A percentile compares a stretch with the other conserved stretches of the same genome.
Evolutionary conservation across 257 asterid species (phyloP).

Genomic region (Sherardia arvensis): DNA sequence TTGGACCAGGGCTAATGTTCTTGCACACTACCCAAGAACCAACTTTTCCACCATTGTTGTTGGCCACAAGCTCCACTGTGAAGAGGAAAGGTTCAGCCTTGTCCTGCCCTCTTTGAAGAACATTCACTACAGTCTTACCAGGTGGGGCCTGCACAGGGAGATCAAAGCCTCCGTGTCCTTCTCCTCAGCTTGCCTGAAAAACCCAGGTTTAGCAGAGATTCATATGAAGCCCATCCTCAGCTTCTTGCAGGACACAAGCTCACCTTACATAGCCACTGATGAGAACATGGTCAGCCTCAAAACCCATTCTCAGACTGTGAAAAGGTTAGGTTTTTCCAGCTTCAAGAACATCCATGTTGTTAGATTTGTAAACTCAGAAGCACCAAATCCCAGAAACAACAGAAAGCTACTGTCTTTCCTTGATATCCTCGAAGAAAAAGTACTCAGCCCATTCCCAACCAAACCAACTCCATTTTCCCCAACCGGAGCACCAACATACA

Average conservation of each 20-base stretch:
- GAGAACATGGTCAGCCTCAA: constrained; percentile 17
- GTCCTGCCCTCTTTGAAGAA: constrained; percentile 55
- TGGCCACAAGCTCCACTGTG: constrained; percentile 45
- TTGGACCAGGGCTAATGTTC: constrained; percentile 57
- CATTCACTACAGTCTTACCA: constrained; percentile 68
- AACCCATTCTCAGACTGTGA: constrained; percentile 29
- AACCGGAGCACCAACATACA: constrained; percentile 18
- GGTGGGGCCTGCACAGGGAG: constrained; percentile 78
- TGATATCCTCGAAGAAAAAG: constrained; percentile 23
- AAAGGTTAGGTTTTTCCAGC: constrained; percentile 27
- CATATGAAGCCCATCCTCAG: constrained; percentile 40
- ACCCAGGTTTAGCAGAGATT: constrained; percentile 23
- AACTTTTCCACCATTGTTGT: constrained; percentile 50
- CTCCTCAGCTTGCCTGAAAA: constrained; percentile 47
- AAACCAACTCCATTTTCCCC: constrained; percentile 48
- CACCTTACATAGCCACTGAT: constrained; percentile 40
- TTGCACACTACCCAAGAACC: constrained; percentile 55
- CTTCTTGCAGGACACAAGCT: constrained; percentile 32
- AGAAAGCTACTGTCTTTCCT: constrained; percentile 43
- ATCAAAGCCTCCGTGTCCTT: constrained; percentile 51
- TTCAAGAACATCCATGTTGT: constrained; percentile 21
- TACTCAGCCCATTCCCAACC: constrained; percentile 31
- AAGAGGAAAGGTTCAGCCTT: constrained; percentile 14
- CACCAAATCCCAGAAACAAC: constrained; percentile 30
- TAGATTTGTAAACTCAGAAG: constrained; percentile 1